Evolutionary conservation across 2,329 filamentous ascomycete genomes (phyloP), one percentile per base, ranked within the genome.

Genomic region (Neospermospora avenae): DNA sequence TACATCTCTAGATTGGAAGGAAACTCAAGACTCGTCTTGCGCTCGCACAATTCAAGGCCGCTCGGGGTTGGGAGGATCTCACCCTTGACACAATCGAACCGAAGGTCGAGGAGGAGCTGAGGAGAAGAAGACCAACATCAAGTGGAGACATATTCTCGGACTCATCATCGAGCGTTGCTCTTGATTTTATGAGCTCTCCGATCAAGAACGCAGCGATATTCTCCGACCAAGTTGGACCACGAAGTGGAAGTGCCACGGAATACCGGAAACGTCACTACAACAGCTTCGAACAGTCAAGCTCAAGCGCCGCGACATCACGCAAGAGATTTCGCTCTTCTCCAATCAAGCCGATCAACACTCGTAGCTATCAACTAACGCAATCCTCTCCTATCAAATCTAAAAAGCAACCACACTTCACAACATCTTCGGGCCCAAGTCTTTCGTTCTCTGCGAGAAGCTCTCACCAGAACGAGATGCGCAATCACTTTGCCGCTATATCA

Each of bases 1-100:
- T 44, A n/a, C 31, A 28, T 53, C 46, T 56, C 58, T 73, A 98
- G 95, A 96, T 99, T 80, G 95, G 93, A 69, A 84, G 93, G 74
- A 90, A 89, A 71, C 81, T 99, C 58, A 92, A 98, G 78, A 92
- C 96, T 79, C 91, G 93, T 65, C 86, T 99, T 62, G 93, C 95
- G 61, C 85, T 98, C 65, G 95, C 95, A 73, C 95, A 96, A 76
- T 95, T 97, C 83, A 98, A 98, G 79, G 92, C 95, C 68, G 92
- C 96, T 77, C 89, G 96, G 78, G 93, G 93, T 74, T 96, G 92
- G 87, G 89, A 97, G 76, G 90, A 95, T 75, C 83, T 96, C 73
- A 90, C 89, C 64, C 84, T 96, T 71, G 90, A 92, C 73, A 87
- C 82, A 63, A 91, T 96, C 77, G 91, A 96, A 76, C 91, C 91